phyloP scores from a whole-genome alignment of 78 protist species.

The Tieghemostelium lacteum region DNA sequence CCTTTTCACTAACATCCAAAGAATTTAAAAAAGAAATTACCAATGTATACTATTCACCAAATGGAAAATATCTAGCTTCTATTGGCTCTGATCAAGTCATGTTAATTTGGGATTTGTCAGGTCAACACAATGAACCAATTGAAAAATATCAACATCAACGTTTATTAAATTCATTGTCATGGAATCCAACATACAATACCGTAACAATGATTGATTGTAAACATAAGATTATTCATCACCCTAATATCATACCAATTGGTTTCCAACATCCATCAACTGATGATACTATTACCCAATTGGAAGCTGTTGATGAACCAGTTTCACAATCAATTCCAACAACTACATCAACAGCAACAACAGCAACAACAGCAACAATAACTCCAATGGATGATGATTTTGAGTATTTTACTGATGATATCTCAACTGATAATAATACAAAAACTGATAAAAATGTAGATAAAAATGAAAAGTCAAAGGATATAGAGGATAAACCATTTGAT shows the following conservation, averaged over 20 bases:
- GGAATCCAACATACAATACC: constrained; percentile 26
- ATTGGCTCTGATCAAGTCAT: background rate
- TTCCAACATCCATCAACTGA: background rate
- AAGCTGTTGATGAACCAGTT: too few species aligned
- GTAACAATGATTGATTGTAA: constrained; percentile 45
- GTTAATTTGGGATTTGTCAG: constrained; percentile 24
- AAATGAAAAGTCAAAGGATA: too few species aligned
- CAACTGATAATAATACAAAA: background rate
- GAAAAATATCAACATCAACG: background rate
- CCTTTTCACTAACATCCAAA: background rate
- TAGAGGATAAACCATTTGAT: too few species aligned
- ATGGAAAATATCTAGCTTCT: constrained; percentile 53
- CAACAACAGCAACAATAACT: too few species aligned
- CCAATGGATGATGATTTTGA: background rate
- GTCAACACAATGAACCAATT: background rate
- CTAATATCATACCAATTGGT: constrained; percentile 4
- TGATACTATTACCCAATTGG: too few species aligned
- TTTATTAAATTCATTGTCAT: constrained; percentile 11
- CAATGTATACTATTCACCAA: constrained; percentile 3
- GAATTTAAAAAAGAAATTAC: constrained; percentile 26
- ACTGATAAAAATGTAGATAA: background rate
- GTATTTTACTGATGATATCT: background rate
- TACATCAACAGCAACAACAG: too few species aligned
- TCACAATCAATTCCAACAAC: too few species aligned
- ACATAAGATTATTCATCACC: background rate